These are phyloP conservation scores for Coemansia sp. DNA, from an alignment of 192 early-diverging fungal genomes.

Conservation along the genomic window DNA sequence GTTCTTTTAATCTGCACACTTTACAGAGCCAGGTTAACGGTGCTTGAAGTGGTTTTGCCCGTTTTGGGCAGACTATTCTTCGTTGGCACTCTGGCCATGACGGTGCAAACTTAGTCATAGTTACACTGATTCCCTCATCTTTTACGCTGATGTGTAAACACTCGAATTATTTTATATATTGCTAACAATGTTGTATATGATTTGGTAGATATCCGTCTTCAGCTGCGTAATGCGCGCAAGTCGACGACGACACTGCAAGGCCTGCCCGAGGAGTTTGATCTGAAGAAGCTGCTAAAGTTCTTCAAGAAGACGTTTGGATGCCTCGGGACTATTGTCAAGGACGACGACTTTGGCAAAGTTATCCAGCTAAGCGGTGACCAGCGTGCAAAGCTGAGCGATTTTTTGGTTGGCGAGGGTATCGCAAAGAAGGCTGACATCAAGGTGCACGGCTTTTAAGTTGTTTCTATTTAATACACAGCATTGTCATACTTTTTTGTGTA, in stretches of 20 bases:
- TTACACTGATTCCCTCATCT: constrained; percentile 56
- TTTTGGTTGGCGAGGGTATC: constrained; percentile 78
- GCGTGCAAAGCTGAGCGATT: constrained; percentile 75
- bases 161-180: not conserved
- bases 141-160: no score
- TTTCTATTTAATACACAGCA: constrained; percentile 1
- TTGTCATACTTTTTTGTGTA: constrained; percentile 1
- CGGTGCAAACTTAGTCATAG: constrained; percentile 55
- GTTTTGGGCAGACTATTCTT: constrained; percentile 21
- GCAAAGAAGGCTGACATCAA: constrained; percentile 84
- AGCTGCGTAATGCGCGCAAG: constrained; percentile 96
- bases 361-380: constrained; percentile 98
- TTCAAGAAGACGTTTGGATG: constrained; percentile 97
- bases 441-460: constrained; percentile 91
- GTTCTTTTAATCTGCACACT: constrained; percentile 1
- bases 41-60: not conserved
- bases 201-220: constrained; percentile 90
- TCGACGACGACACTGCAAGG: constrained; percentile 95
- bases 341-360: constrained; percentile 87
- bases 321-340: constrained; percentile 91
- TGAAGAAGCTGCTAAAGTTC: constrained; percentile 89
- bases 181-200: not conserved
- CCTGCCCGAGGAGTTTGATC: constrained; percentile 79
- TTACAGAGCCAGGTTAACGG: constrained; percentile 4
- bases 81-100: constrained; percentile 40